Base-by-base conservation (phyloP, 1,284 basidiomycete species). In the Schizopora paradoxa region DNA sequence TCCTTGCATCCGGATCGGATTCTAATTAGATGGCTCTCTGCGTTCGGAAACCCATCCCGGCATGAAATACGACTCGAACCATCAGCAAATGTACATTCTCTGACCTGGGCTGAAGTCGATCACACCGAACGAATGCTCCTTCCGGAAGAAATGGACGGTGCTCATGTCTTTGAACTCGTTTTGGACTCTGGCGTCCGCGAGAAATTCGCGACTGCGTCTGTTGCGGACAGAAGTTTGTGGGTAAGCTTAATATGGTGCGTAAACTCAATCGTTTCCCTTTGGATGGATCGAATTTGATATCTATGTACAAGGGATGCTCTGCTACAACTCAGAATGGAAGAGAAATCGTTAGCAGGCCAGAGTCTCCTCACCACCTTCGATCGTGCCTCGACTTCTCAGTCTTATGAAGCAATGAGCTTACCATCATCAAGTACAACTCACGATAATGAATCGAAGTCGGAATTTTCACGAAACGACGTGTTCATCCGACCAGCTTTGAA, bases 201-300 rank as follows among this genome's bases (percentile, higher is more conserved):
- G 57, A 74, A 67, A 45, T 85, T 87, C 58, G 82, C 79, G 1
- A 75, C 73, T 1, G 58, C 61, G 5, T 77, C 77, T 27, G 71
- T 76, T n/a, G 69, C 72, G 49, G 79, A 82, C 45, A 66, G 84
- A 42, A 82, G 82, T 5, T 68, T 68, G 14, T 87, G 84, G 84
- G 72, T 87, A 43, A 80, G 76, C 54, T 72, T 75, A 3, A 76
- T 86, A 42, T 87, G 84, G 84, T 83, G 59, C 53, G 68, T 60
- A n/a, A 31, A 31, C n/a, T n/a, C n/a, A n/a, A n/a, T n/a, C n/a
- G n/a, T n/a, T 6, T 18, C 29, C 8, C 14, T 21, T 39, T 21
- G 19, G 32, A 22, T 50, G 16, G 8, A n/a, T 19, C 16, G 31
- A 43, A 18, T 19, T 38, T 35, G 10, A 28, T 7, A 6, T 13